Evolutionary conservation across 2,329 filamentous ascomycete species (phyloP).

Genomic region (Sporothrix protearum): DNA sequence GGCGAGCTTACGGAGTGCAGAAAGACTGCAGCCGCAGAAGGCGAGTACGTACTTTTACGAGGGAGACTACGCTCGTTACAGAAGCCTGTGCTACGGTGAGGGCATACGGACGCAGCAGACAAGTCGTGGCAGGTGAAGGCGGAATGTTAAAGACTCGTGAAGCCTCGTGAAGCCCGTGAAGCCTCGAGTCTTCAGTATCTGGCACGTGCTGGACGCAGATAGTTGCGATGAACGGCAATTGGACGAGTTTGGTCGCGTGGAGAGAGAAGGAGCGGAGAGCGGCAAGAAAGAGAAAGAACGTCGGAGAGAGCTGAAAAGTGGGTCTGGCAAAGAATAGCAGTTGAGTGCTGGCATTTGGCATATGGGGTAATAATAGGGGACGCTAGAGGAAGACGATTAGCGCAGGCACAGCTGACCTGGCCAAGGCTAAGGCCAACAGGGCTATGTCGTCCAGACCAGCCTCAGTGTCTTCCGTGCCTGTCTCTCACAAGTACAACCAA

Average conservation of each 20-base stretch:
- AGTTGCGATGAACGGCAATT: background rate
- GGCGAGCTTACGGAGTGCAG: background rate
- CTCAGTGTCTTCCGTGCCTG: background rate
- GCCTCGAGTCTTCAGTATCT: no score
- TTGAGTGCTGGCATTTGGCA: background rate
- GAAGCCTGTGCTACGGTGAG: background rate
- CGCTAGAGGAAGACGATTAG: slow-evolving; percentile 6
- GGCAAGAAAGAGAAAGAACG: background rate
- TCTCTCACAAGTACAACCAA: background rate
- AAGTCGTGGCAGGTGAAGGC: background rate
- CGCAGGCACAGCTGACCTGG: background rate
- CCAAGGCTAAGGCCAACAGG: background rate
- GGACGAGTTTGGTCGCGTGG: background rate
- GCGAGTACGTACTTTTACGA: no score
- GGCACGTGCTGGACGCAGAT: background rate
- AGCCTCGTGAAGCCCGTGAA: no score
- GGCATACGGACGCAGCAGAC: background rate
- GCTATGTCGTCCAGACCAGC: background rate
- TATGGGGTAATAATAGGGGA: background rate
- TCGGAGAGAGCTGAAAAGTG: background rate
- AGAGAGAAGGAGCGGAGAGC: background rate
- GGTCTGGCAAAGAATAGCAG: background rate
- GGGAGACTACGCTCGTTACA: background rate
- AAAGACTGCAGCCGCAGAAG: no score
- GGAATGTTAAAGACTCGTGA: no score